phyloP scores from a whole-genome alignment of 2,329 filamentous ascomycete species.

The Thielaviopsis ethacetica region DNA sequence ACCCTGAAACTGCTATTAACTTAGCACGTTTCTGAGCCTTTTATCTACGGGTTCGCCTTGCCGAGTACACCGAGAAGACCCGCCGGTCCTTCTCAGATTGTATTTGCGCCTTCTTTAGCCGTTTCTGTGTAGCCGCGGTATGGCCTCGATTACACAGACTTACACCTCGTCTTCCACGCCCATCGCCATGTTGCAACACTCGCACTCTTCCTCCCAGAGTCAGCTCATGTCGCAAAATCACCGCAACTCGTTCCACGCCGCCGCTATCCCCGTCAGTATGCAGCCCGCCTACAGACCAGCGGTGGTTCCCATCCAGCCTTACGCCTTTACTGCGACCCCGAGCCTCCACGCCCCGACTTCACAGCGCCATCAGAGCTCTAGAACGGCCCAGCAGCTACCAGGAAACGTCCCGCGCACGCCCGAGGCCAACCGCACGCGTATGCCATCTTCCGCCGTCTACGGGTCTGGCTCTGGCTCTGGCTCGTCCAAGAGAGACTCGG shows the following conservation, averaged over 20 bases:
- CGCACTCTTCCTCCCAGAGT: constrained; percentile 34
- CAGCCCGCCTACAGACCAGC: constrained; percentile 14
- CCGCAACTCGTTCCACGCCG: constrained; percentile 34
- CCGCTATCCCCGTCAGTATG: constrained; percentile 21
- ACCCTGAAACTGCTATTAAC: not conserved
- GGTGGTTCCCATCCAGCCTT: constrained; percentile 49
- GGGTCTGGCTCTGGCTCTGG: not conserved
- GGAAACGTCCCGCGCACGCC: constrained; percentile 14
- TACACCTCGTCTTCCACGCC: constrained; percentile 61
- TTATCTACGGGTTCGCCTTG: not conserved
- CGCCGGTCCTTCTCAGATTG: not conserved
- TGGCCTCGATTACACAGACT: constrained; percentile 75
- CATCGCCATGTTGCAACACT: constrained; percentile 59
- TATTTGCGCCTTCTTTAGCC: not conserved
- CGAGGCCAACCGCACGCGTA: constrained; percentile 14
- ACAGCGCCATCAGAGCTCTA: constrained; percentile 36
- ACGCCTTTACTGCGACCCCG: constrained; percentile 59
- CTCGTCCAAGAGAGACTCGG: constrained; percentile 4
- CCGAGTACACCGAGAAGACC: not conserved
- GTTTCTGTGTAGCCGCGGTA: constrained; percentile 21
- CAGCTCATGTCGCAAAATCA: constrained; percentile 31
- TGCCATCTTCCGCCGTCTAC: not conserved
- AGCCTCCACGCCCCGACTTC: constrained; percentile 36
- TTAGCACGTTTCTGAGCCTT: not conserved
- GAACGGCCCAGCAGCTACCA: constrained; percentile 21